Evolutionary conservation across 768 basidiomycete genomes (phyloP).

Genomic region (Suillus americanus): DNA sequence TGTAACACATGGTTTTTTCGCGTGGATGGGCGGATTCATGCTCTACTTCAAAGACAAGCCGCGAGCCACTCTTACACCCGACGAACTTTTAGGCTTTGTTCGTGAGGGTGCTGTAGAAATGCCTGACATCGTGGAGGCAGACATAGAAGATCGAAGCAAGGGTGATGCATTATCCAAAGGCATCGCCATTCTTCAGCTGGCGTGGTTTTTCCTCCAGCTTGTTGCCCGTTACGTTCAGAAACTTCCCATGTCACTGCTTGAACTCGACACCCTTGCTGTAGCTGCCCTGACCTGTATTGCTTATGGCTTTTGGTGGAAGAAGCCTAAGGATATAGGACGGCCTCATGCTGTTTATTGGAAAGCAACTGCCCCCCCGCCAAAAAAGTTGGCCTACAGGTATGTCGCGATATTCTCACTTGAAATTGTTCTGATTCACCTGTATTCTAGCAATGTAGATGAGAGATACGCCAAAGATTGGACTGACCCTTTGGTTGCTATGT

Average conservation of each 20-base stretch:
- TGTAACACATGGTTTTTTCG: slow-evolving; percentile 16
- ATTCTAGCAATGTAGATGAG: background rate
- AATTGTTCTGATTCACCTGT: background rate
- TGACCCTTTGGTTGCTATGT: background rate
- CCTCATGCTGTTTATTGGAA: slow-evolving; percentile 9
- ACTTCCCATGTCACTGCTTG: slow-evolving; percentile 35
- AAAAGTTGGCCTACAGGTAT: background rate
- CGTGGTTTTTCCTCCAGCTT: slow-evolving; percentile 36
- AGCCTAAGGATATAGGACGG: slow-evolving; percentile 34
- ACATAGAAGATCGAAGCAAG: slow-evolving; percentile 30
- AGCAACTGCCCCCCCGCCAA: background rate
- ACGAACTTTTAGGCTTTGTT: background rate
- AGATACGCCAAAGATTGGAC: background rate
- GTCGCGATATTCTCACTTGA: background rate
- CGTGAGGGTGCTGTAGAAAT: background rate
- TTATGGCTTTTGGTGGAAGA: slow-evolving; percentile 40
- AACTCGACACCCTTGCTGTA: slow-evolving; percentile 38
- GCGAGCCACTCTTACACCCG: slow-evolving; percentile 1
- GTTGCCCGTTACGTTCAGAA: slow-evolving; percentile 22
- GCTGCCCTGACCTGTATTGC: slow-evolving; percentile 29
- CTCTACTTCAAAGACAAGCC: slow-evolving; percentile 3
- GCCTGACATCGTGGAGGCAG: slow-evolving; percentile 7
- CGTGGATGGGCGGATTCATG: slow-evolving; percentile 23
- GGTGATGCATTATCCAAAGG: slow-evolving; percentile 35
- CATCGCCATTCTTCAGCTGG: slow-evolving; percentile 32